These are phyloP conservation scores for Fomitopsis pinicola DNA, from an alignment of 1,284 basidiomycete species.

Conservation along the genomic window DNA sequence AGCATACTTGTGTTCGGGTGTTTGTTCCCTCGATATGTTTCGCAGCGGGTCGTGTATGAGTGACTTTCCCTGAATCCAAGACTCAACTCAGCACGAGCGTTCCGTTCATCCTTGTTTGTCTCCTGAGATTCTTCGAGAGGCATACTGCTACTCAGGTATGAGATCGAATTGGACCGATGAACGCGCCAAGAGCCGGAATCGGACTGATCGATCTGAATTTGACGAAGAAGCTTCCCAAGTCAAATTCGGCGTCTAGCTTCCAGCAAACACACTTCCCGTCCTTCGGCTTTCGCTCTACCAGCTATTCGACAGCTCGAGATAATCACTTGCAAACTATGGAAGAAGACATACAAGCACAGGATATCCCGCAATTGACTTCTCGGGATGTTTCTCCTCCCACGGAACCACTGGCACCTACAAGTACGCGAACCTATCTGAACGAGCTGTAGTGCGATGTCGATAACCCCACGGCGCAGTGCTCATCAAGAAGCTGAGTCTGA, in stretches of 20 bases:
- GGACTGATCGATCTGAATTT: conserved; percentile 12
- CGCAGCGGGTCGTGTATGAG: too few species aligned
- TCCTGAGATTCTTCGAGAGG: too few species aligned
- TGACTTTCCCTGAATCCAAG: too few species aligned
- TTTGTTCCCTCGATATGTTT: too few species aligned
- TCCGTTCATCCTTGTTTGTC: not conserved
- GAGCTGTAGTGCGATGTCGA: not conserved
- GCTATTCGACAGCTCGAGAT: not conserved
- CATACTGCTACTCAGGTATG: too few species aligned
- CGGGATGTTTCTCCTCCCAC: not conserved
- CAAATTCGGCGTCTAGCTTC: conserved; percentile 16
- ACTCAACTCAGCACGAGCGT: too few species aligned
- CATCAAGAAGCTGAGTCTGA: conserved; percentile 42
- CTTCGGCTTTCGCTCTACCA: not conserved
- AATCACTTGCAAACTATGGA: not conserved
- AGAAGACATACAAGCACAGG: not conserved
- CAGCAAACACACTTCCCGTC: not conserved
- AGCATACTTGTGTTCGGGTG: too few species aligned
- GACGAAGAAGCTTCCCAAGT: conserved; percentile 6
- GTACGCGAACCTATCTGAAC: not conserved
- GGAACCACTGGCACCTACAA: not conserved
- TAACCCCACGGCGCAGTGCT: conserved; percentile 26
- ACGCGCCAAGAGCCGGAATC: not conserved
- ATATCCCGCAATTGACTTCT: not conserved
- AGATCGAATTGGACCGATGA: not conserved